These are phyloP conservation scores for Mortierella sp. DNA, from an alignment of 371 early-diverging fungal genomes.

Conservation along the genomic window DNA sequence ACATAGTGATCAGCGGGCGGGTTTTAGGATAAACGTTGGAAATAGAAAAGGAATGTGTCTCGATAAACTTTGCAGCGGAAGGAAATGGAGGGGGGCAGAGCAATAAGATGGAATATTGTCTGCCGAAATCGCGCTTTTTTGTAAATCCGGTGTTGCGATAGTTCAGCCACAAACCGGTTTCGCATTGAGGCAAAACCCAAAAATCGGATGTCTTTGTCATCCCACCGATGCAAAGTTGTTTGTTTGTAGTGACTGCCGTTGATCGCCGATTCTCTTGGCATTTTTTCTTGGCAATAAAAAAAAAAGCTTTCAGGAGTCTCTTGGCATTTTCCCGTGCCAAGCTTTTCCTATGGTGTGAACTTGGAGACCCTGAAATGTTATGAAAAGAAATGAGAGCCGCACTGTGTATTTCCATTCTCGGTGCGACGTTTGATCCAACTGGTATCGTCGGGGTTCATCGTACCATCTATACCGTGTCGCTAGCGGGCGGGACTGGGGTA, in stretches of 20 bases:
- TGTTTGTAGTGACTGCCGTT: not conserved
- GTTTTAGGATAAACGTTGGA: too few relatives aligned
- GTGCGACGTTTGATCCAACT: not conserved
- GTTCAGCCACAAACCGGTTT: not conserved
- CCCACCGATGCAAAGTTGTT: too few relatives aligned
- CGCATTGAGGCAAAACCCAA: too few relatives aligned
- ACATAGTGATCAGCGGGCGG: too few relatives aligned
- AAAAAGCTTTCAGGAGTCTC: not conserved
- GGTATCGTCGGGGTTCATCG: not conserved
- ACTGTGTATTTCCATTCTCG: not conserved
- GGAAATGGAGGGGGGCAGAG: too few relatives aligned
- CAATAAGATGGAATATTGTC: too few relatives aligned
- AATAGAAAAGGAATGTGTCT: too few relatives aligned
- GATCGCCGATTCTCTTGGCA: slow-evolving; percentile 14
- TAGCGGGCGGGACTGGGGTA: not conserved
- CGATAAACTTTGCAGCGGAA: too few relatives aligned
- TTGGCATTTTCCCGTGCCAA: slow-evolving; percentile 13
- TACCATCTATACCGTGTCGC: not conserved
- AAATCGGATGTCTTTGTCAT: too few relatives aligned
- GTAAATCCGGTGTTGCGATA: not conserved
- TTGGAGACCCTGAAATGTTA: not conserved
- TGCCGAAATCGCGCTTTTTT: slow-evolving; percentile 3
- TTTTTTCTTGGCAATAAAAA: slow-evolving; percentile 6
- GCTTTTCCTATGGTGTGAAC: not conserved
- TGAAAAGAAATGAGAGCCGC: not conserved